Evolutionary conservation across 352 stramenopile species (phyloP).

Genomic region (Phytopythium oedochilum): DNA sequence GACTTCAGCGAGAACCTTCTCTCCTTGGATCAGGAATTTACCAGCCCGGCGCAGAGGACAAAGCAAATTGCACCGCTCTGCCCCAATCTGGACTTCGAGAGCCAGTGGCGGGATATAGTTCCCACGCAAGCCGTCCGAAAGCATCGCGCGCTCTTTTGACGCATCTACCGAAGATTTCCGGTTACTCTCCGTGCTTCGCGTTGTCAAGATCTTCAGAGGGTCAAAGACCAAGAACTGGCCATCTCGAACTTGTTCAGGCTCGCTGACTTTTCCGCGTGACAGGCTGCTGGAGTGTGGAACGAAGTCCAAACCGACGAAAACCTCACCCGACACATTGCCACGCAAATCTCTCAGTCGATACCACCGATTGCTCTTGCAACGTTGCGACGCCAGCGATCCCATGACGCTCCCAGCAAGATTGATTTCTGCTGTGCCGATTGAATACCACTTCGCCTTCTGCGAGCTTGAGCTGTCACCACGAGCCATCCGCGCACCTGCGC

Average conservation of each 20-base stretch:
- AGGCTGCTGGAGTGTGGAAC: slow-evolving; percentile 34
- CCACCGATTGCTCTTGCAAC: slow-evolving; percentile 76
- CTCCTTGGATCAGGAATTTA: slow-evolving; percentile 86
- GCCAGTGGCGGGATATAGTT: slow-evolving; percentile 84
- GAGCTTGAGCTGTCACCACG: slow-evolving; percentile 55
- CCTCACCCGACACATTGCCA: slow-evolving; percentile 76
- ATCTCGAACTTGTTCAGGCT: slow-evolving; percentile 75
- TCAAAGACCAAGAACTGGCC: slow-evolving; percentile 86
- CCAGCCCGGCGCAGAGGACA: slow-evolving; percentile 79
- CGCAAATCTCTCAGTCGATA: slow-evolving; percentile 77
- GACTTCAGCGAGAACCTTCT: slow-evolving; percentile 81
- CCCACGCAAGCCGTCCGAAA: slow-evolving; percentile 69
- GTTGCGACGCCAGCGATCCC: slow-evolving; percentile 49
- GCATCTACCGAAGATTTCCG: slow-evolving; percentile 21
- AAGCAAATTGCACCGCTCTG: slow-evolving; percentile 63
- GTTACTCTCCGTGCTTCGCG: slow-evolving; percentile 20
- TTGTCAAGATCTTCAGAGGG: slow-evolving; percentile 72
- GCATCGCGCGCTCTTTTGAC: slow-evolving; percentile 57
- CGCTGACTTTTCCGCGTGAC: slow-evolving; percentile 29
- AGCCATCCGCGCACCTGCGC: slow-evolving; percentile 11
- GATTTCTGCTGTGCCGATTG: slow-evolving; percentile 76
- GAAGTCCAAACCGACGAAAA: slow-evolving; percentile 82
- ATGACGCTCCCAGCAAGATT: slow-evolving; percentile 86
- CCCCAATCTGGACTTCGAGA: slow-evolving; percentile 79
- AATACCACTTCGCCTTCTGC: slow-evolving; percentile 63